phyloP scores from a whole-genome alignment of 2,329 filamentous ascomycete genomes.

The Thelonectria discophora region DNA sequence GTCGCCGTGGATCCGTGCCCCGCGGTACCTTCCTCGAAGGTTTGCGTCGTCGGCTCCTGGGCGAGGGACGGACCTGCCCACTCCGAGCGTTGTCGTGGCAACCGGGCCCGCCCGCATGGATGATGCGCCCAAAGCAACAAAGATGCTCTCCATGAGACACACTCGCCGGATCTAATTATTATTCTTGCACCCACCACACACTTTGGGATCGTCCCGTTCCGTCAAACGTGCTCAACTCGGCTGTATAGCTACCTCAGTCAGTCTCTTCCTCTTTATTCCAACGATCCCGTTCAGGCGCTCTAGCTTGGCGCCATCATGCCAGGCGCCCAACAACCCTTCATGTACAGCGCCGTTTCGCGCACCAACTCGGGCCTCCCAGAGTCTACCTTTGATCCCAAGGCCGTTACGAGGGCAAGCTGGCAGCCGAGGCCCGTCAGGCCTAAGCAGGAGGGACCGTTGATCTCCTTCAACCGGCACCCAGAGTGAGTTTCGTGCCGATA shows the following conservation, averaged over 20 bases:
- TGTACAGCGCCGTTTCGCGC: constrained; percentile 69
- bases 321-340: constrained; percentile 66
- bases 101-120: constrained; percentile 27
- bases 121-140: constrained; percentile 23
- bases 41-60: background rate
- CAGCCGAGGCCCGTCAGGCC: constrained; percentile 67
- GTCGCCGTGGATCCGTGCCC: no score
- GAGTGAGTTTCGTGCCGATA: constrained; percentile 66
- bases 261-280: constrained; percentile 13
- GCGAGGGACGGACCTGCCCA: constrained; percentile 11
- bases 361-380: constrained; percentile 63
- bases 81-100: constrained; percentile 41
- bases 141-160: constrained; percentile 16
- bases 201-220: constrained; percentile 12
- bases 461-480: constrained; percentile 86
- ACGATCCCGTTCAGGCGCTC: constrained; percentile 2
- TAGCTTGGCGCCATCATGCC: constrained; percentile 34
- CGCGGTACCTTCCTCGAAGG: no score
- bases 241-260: constrained; percentile 3
- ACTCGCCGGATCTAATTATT: background rate
- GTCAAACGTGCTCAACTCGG: background rate
- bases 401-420: constrained; percentile 82
- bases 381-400: constrained; percentile 83
- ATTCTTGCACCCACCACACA: background rate
- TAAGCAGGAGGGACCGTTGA: constrained; percentile 77